Evolutionary conservation across 176 grass and related monocot genomes (phyloP).

Genomic region (Eleusine indica): DNA sequence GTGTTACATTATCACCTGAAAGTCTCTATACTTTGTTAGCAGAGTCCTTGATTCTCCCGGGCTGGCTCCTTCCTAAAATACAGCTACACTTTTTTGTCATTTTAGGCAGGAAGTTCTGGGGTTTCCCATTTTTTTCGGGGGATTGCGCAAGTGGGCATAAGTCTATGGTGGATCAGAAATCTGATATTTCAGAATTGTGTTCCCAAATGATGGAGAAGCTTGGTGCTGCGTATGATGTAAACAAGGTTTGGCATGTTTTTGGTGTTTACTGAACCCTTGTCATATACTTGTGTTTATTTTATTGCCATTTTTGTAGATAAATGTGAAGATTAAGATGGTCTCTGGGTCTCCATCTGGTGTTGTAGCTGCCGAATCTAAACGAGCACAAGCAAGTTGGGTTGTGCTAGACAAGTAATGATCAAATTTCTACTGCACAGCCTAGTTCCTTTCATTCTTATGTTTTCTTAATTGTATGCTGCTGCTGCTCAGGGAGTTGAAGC

Average conservation of each 20-base stretch:
- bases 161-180: constrained; percentile 81
- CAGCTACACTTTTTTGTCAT: constrained; percentile 21
- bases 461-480: constrained; percentile 32
- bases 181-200: constrained; percentile 79
- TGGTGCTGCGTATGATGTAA: constrained; percentile 65
- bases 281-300: neutral
- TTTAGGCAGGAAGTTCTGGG: constrained; percentile 92
- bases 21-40: constrained; percentile 23
- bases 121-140: constrained; percentile 85
- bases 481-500: constrained; percentile 84
- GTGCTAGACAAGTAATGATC: constrained; percentile 93
- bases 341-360: constrained; percentile 81
- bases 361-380: constrained; percentile 84
- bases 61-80: constrained; percentile 35
- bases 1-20: constrained; percentile 29
- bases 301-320: constrained; percentile 63
- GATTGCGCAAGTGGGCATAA: constrained; percentile 95
- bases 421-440: constrained; percentile 7
- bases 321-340: constrained; percentile 84
- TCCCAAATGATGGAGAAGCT: constrained; percentile 84
- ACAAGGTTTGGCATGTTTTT: constrained; percentile 63
- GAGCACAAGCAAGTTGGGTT: constrained; percentile 94
- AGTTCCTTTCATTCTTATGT: constrained; percentile 20
- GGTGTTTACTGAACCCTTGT: constrained; percentile 1
- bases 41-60: neutral